These are phyloP conservation scores for Antrodiella citrinella DNA, from an alignment of 768 basidiomycete genomes.

Conservation along the genomic window DNA sequence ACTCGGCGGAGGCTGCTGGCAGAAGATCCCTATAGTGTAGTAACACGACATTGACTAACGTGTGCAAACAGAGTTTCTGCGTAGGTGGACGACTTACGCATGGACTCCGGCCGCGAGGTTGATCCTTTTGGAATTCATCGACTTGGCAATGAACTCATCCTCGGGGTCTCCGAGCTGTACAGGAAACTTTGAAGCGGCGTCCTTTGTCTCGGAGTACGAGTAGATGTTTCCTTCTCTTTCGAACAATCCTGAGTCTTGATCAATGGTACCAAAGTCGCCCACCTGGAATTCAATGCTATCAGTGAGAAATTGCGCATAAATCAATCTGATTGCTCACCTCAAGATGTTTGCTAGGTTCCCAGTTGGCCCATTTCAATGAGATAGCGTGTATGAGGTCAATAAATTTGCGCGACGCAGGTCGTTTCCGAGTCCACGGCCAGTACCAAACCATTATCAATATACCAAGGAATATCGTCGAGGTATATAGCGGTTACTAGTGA, in stretches of 20 bases:
- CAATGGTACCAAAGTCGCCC: background rate
- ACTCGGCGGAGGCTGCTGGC: background rate
- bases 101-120: background rate
- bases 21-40: too few species aligned
- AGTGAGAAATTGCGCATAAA: background rate
- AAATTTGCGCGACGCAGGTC: background rate
- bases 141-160: background rate
- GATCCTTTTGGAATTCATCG: background rate
- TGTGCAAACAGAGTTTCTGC: too few species aligned
- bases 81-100: background rate
- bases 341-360: background rate
- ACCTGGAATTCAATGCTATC: background rate
- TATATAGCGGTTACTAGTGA: too few species aligned
- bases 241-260: background rate
- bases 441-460: too few species aligned
- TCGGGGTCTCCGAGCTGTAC: background rate
- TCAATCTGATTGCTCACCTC: background rate
- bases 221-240: background rate
- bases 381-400: background rate
- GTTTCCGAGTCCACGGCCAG: too few species aligned
- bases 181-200: background rate
- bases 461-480: too few species aligned
- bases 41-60: too few species aligned
- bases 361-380: background rate
- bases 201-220: background rate